These are phyloP conservation scores for Termitomyces sp. DNA, from an alignment of 768 basidiomycete genomes.

Conservation along the genomic window DNA sequence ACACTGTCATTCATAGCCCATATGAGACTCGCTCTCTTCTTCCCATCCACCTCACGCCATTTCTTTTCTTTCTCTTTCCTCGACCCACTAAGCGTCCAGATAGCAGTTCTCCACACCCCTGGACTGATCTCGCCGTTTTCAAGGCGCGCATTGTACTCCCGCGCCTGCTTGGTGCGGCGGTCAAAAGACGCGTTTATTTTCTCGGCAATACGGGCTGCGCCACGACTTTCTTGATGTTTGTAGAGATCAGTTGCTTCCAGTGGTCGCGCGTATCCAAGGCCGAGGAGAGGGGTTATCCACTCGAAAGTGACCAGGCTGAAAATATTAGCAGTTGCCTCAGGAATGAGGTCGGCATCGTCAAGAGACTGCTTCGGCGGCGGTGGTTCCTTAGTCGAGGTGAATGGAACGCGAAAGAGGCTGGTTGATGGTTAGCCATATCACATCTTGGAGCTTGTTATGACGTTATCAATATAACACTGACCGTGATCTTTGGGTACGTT, in stretches of 20 bases:
- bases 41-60: slow-evolving; percentile 66
- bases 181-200: slow-evolving; percentile 66
- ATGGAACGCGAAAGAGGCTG: slow-evolving; percentile 33
- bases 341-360: slow-evolving; percentile 58
- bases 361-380: slow-evolving; percentile 49
- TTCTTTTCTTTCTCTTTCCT: slow-evolving; percentile 51
- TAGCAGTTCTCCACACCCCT: slow-evolving; percentile 43
- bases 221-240: slow-evolving; percentile 63
- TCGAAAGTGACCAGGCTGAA: slow-evolving; percentile 60
- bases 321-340: slow-evolving; percentile 63
- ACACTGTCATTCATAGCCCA: slow-evolving; percentile 76
- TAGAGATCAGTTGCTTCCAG: slow-evolving; percentile 80
- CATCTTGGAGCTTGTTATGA: neutral
- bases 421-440: neutral
- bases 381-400: slow-evolving; percentile 34
- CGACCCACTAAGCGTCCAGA: slow-evolving; percentile 60
- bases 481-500: slow-evolving; percentile 11
- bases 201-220: slow-evolving; percentile 57
- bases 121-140: slow-evolving; percentile 62
- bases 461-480: neutral
- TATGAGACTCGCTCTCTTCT: slow-evolving; percentile 56
- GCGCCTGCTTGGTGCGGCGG: slow-evolving; percentile 48
- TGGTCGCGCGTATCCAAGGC: slow-evolving; percentile 75
- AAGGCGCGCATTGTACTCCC: slow-evolving; percentile 69
- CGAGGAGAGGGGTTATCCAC: slow-evolving; percentile 74